Base-by-base conservation (phyloP, 2,329 filamentous ascomycete species). In the Coniochaeta sp. region DNA sequence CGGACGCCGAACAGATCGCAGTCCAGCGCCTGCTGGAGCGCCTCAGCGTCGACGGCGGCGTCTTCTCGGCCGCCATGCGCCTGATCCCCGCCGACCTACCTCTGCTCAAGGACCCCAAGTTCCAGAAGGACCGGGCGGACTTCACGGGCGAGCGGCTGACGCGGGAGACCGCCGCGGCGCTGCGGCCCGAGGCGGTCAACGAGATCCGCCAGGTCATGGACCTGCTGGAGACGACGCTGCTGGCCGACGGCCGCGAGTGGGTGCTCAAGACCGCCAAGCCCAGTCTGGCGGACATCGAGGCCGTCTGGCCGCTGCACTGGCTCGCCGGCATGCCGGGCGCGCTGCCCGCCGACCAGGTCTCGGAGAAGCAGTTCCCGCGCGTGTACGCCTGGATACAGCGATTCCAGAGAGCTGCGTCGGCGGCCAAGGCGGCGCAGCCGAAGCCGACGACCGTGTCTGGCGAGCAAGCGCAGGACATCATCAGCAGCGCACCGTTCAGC, bases 221-320 rank as follows among this genome's bases (percentile, higher is more conserved):
- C 40, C 68, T 87, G 50, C 69, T 90, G 1, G 89, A 92, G 74
- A 77, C 73, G 1, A 82, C 80, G 0, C 70, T 90, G 59, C 75
- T 92, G 6, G 81, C 77, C 0, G 88, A 91, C 72, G 86, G 84
- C n/a, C 77, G 87, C 59, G 69, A 80, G 3, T 91, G 87, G 88
- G 72, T 91, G 9, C 72, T 87, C 14, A 77, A 75, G 12, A 81
- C 78, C 1, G 67, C 78, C 2, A 70, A 71, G 19, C 83, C 85
- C 1, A 79, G 76, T 1, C 70, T 90, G 63, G 86, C 83, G 4
- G 89, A 92, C 70, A 84, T 91, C 62, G 85, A 91, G 73, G 84
- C 81, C 50, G 74, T 88, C 14, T 90, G 85, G 86, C 79, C 82
- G 0, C 80, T 91, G 64, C 81, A 87, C 70, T 91, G 89, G 89